Conservation (phyloP, 108 stramenopile species). For the Epithemia pelagica region DNA sequence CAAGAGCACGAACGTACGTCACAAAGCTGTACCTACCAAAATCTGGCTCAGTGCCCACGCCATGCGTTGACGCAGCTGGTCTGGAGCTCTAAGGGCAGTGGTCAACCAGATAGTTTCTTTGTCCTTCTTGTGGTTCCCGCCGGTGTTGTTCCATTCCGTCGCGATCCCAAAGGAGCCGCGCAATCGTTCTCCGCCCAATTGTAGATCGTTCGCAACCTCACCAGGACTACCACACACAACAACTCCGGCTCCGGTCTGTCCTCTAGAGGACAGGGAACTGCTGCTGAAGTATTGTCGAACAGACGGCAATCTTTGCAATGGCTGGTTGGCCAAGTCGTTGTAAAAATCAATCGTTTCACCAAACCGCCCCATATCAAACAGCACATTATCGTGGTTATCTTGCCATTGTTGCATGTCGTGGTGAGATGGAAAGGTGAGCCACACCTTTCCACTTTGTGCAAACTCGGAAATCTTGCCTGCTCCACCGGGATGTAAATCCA, state of each 20-base stretch:
- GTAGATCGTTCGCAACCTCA: constrained; percentile 32
- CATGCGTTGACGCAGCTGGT: constrained; percentile 71
- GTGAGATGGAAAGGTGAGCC: constrained; percentile 5
- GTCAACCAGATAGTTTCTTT: constrained; percentile 43
- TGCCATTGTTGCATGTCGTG: constrained; percentile 19
- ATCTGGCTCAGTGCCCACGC: constrained; percentile 69
- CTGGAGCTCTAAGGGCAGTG: constrained; percentile 46
- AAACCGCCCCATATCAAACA: constrained; percentile 1
- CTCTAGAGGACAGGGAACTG: too few relatives aligned
- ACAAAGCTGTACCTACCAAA: constrained; percentile 31
- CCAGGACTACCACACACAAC: constrained; percentile 37
- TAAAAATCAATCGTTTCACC: constrained; percentile 16
- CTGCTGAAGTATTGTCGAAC: not conserved
- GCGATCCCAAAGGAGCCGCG: constrained; percentile 10
- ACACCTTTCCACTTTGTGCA: constrained; percentile 3
- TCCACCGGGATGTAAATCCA: constrained; percentile 19
- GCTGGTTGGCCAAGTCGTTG: constrained; percentile 5
- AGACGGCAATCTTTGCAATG: not conserved
- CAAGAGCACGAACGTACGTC: too few relatives aligned
- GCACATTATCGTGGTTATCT: not conserved
- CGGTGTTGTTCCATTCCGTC: not conserved
- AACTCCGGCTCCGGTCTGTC: constrained; percentile 5
- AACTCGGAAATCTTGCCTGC: constrained; percentile 6
- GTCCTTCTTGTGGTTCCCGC: constrained; percentile 17
- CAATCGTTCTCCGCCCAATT: constrained; percentile 1